Conservation (phyloP, 2,329 filamentous ascomycete species). For the Aspergillus fumigatiaffinis region DNA sequence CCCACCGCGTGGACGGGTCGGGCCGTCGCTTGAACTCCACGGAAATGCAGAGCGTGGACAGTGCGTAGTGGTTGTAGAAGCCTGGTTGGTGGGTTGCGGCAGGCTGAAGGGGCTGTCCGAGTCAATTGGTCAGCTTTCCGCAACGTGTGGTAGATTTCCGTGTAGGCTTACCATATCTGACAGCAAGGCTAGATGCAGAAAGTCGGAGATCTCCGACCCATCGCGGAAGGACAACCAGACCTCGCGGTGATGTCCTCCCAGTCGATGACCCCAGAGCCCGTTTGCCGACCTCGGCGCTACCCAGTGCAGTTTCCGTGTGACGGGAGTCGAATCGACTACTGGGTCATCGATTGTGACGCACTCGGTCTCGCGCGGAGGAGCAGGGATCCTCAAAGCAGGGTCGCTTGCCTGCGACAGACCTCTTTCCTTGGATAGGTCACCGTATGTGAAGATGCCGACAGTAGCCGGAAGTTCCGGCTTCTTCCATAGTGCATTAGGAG, state of each 20-base stretch:
- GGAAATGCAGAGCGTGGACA: constrained; percentile 20
- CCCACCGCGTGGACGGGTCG: constrained; percentile 14
- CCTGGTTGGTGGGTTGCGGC: constrained; percentile 17
- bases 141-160: no score
- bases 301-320: constrained; percentile 19
- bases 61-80: constrained; percentile 16
- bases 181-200: constrained; percentile 15
- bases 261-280: constrained; percentile 20
- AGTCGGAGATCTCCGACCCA: constrained; percentile 12
- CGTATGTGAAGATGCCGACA: constrained; percentile 14
- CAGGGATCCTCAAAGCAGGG: not conserved
- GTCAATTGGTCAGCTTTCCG: not conserved
- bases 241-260: constrained; percentile 19
- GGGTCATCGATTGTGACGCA: constrained; percentile 19
- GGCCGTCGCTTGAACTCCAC: constrained; percentile 22
- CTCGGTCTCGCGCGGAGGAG: constrained; percentile 13
- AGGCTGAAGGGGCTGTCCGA: constrained; percentile 17
- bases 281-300: constrained; percentile 14
- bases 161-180: constrained; percentile 16
- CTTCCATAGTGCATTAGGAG: not conserved
- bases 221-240: constrained; percentile 22
- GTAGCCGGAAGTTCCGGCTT: constrained; percentile 1
- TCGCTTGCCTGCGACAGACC: constrained; percentile 11
- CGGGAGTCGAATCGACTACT: constrained; percentile 19
- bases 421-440: constrained; percentile 13